Base-by-base conservation (phyloP, 2,329 filamentous ascomycete genomes). In the Arthrocladium fulminans region DNA sequence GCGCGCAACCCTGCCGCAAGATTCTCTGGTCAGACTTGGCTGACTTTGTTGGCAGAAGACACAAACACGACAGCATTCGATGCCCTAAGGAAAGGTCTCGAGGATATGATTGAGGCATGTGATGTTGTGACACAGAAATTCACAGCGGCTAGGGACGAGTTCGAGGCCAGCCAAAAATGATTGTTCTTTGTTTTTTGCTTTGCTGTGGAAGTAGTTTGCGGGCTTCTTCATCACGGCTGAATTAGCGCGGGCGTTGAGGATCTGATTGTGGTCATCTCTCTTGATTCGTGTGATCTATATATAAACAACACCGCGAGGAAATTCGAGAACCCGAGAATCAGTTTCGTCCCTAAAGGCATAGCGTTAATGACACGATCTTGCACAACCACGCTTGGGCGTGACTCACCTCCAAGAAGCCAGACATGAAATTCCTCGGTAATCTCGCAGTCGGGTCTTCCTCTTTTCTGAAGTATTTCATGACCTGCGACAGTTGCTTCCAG, bases 401-500 rank as follows among this genome's bases (percentile, higher is more conserved):
- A 65, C 80, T 65, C 72, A 89, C 92, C 86, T 97, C 88, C 62
- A 98, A 74, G 74, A 98, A 98, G 43, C 88, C 88, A 60, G 82
- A 78, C 73, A 98, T 94, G 73, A 98, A 98, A 73, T 80, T 92
- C 61, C 80, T 80, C 32, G 90, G 90, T 69, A 96, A 71, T 65
- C 80, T 81, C 60, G 79, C 75, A 58, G 74, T 87, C 67, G 75
- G 84, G 67, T 80, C 87, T 74, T 81, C 87, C 68, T 97, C 89
- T 60, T 82, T 77, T 65, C 89, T 82, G 77, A 97, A 98, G 71
- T 95, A 98, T 61, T 92, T 88, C 79, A 98, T 88, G 59, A 98
- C 79, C 67, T 98, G 92, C 55, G 86, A 86, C 54, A 89, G 77
- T 71, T 98, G 92, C 72, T 96, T 95, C 92, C 92, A 98, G 77